Evolutionary conservation across 2,329 filamentous ascomycete species (phyloP).

Genomic region (Curvularia sp.): DNA sequence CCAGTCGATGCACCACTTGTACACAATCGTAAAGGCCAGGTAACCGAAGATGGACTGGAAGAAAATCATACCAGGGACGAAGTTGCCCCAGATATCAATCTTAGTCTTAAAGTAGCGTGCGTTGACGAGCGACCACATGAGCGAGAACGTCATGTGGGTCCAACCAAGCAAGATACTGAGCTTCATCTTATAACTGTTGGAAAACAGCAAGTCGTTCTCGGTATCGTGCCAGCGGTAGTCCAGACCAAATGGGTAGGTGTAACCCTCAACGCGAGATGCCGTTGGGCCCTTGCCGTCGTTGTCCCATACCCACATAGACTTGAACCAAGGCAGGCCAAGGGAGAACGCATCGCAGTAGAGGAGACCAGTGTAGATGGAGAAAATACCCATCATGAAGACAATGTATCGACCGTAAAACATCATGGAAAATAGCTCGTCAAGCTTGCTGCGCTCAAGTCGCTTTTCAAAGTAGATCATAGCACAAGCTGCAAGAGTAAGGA

Average conservation of each 20-base stretch:
- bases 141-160: slow-evolving; percentile 98
- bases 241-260: slow-evolving; percentile 93
- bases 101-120: slow-evolving; percentile 92
- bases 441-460: slow-evolving; percentile 80
- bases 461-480: slow-evolving; percentile 99
- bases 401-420: slow-evolving; percentile 99
- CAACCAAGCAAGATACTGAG: slow-evolving; percentile 97
- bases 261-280: slow-evolving; percentile 70
- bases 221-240: slow-evolving; percentile 97
- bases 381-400: slow-evolving; percentile 96
- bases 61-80: slow-evolving; percentile 98
- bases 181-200: slow-evolving; percentile 99
- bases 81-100: slow-evolving; percentile 97
- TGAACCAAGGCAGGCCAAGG: slow-evolving; percentile 86
- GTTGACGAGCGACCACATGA: slow-evolving; percentile 92
- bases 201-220: slow-evolving; percentile 93
- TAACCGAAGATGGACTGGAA: slow-evolving; percentile 99
- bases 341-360: slow-evolving; percentile 99
- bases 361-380: slow-evolving; percentile 95
- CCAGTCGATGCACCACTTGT: slow-evolving; percentile 98
- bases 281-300: slow-evolving; percentile 68
- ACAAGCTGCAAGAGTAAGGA: slow-evolving; percentile 82
- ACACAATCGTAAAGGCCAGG: slow-evolving; percentile 89
- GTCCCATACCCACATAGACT: slow-evolving; percentile 90
- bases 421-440: slow-evolving; percentile 97